A percentile compares a stretch with the other conserved stretches of the same genome.
Evolutionary conservation across 2,329 filamentous ascomycete species (phyloP).

Genomic region (Onygena corvina): DNA sequence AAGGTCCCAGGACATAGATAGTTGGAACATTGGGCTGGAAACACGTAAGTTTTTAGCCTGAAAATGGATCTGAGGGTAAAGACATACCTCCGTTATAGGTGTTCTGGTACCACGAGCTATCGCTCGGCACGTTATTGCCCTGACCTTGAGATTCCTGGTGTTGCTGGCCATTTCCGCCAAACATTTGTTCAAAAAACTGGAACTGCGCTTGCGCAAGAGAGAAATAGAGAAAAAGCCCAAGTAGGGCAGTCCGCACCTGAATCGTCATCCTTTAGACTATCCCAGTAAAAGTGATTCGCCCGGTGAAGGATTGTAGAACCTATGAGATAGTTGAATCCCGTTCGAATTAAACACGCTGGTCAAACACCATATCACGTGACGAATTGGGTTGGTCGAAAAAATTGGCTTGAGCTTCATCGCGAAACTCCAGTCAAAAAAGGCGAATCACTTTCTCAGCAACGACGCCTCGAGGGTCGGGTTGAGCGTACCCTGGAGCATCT

Average conservation of each 20-base stretch:
- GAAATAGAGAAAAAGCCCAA: constrained; percentile 47
- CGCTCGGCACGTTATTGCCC: constrained; percentile 70
- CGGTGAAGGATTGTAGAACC: neutral
- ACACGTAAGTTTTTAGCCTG: neutral
- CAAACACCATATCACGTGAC: neutral
- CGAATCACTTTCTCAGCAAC: neutral
- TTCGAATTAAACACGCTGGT: constrained; percentile 3
- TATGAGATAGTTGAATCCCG: neutral
- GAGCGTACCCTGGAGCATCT: neutral
- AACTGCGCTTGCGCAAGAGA: constrained; percentile 63
- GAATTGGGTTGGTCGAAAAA: too few species aligned
- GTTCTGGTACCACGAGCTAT: constrained; percentile 65
- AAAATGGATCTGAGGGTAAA: neutral
- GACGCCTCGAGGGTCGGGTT: constrained; percentile 4
- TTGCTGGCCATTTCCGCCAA: constrained; percentile 52
- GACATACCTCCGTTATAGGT: constrained; percentile 15
- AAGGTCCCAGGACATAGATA: constrained; percentile 93
- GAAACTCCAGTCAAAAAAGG: neutral
- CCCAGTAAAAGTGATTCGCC: neutral
- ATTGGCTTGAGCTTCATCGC: neutral
- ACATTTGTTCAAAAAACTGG: constrained; percentile 98
- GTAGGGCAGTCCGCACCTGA: constrained; percentile 15
- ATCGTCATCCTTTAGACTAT: neutral
- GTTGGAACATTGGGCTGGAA: constrained; percentile 67
- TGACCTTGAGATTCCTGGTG: constrained; percentile 46